Evolutionary conservation across 176 grass and related monocot species (phyloP).

Genomic region (Poa pratensis): DNA sequence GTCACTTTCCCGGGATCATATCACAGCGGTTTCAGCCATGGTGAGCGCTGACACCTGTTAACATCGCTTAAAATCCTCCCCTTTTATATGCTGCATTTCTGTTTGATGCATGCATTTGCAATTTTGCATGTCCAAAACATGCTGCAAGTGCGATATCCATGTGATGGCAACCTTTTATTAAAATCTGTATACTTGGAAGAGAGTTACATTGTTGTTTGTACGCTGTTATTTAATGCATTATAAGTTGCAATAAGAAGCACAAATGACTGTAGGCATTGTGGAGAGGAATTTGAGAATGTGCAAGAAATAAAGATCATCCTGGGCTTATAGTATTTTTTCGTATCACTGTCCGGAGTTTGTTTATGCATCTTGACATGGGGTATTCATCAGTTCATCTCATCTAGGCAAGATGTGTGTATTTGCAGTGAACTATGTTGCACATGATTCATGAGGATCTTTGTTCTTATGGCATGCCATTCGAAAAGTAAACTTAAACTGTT

Average conservation of each 20-base stretch:
- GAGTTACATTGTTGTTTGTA: background rate
- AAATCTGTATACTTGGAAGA: slow-evolving; percentile 1
- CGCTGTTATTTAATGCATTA: background rate
- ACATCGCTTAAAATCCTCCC: slow-evolving; percentile 1
- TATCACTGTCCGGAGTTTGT: background rate
- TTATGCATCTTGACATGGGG: slow-evolving; percentile 8
- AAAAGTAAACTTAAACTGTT: background rate
- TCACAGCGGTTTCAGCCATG: slow-evolving; percentile 86
- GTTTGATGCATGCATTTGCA: background rate
- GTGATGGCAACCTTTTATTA: background rate
- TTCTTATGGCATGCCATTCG: slow-evolving; percentile 9
- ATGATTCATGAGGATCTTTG: background rate
- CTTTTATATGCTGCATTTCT: slow-evolving; percentile 1
- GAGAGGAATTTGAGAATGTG: background rate
- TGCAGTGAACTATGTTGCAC: background rate
- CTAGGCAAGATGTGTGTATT: slow-evolving; percentile 18
- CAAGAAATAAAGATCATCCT: background rate
- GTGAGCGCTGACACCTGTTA: slow-evolving; percentile 47
- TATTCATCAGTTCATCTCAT: slow-evolving; percentile 5
- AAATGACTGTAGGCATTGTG: slow-evolving; percentile 1
- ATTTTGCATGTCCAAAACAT: background rate
- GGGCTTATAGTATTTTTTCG: background rate
- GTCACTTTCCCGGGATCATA: slow-evolving; percentile 97
- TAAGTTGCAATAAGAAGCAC: background rate
- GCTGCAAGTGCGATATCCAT: background rate